Conservation (phyloP, 352 stramenopile genomes). For the Peronospora belbahrii region DNA sequence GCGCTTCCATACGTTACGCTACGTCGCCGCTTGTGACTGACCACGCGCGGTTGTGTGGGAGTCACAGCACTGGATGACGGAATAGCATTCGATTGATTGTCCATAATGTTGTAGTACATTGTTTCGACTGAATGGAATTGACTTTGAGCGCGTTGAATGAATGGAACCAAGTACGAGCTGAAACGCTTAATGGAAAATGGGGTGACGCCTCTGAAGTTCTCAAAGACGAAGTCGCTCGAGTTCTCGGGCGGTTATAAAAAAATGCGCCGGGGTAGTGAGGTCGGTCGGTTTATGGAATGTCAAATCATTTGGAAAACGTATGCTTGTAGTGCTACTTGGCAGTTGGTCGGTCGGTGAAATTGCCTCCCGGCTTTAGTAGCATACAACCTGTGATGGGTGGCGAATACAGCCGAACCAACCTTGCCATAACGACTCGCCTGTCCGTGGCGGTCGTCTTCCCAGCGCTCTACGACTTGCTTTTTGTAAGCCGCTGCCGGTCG, state of each 20-base stretch:
- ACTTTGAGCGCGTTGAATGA: too few species aligned
- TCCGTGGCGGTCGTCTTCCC: constrained; percentile 18
- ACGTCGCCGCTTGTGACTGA: constrained; percentile 27
- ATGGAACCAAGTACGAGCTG: background rate
- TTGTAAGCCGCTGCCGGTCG: constrained; percentile 10
- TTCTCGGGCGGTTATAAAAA: constrained; percentile 26
- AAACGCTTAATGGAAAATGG: constrained; percentile 27
- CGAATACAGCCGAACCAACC: constrained; percentile 4
- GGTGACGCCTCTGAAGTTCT: background rate
- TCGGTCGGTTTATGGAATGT: constrained; percentile 20
- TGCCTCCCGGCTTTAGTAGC: constrained; percentile 10
- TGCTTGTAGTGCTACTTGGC: constrained; percentile 3
- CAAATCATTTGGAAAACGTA: constrained; percentile 16
- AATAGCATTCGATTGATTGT: background rate
- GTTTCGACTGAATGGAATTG: background rate
- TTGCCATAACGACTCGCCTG: constrained; percentile 9
- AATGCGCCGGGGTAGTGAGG: constrained; percentile 17
- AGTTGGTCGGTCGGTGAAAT: constrained; percentile 25
- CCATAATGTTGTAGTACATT: constrained; percentile 9
- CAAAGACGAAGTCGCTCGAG: constrained; percentile 15
- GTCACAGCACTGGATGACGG: background rate
- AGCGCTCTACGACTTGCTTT: constrained; percentile 5
- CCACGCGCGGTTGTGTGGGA: background rate
- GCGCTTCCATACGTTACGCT: background rate
- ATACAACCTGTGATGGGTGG: background rate